These are phyloP conservation scores for Brassica hybrid DNA, from an alignment of 441 rosid genomes.

Conservation along the genomic window DNA sequence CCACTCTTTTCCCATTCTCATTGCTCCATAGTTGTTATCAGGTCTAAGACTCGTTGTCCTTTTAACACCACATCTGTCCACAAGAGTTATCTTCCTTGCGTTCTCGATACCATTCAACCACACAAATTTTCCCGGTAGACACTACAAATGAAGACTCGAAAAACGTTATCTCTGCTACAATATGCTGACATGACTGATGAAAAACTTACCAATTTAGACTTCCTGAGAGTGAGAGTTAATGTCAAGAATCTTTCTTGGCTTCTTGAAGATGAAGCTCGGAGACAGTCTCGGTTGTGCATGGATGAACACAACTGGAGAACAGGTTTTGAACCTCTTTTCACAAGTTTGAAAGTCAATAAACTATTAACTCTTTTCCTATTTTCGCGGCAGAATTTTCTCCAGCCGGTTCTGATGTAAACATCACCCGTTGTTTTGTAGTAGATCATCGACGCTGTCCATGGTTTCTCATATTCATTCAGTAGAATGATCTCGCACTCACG, in stretches of 20 bases:
- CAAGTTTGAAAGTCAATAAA: conserved; percentile 4
- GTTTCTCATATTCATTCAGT: conserved; percentile 8
- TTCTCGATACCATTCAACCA: conserved; percentile 9
- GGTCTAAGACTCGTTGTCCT: conserved; percentile 4
- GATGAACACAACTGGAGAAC: conserved; percentile 20
- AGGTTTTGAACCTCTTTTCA: background rate
- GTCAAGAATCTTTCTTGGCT: conserved; percentile 26
- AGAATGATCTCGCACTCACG: conserved; percentile 13
- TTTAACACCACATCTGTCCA: conserved; percentile 9
- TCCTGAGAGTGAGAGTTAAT: conserved; percentile 10
- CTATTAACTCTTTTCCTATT: background rate
- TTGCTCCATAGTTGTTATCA: background rate
- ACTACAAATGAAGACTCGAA: conserved; percentile 13
- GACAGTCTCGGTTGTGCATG: background rate
- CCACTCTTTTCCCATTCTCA: conserved; percentile 33
- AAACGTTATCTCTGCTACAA: background rate
- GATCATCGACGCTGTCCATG: background rate
- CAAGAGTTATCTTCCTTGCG: conserved; percentile 12
- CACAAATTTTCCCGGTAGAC: conserved; percentile 19
- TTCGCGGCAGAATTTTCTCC: conserved; percentile 23
- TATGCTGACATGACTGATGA: background rate
- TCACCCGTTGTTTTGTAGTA: background rate
- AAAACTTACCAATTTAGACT: background rate
- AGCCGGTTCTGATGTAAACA: conserved; percentile 16
- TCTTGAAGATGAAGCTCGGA: background rate